Evolutionary conservation across 805 yeast species (phyloP), one percentile per base, ranked within the genome.

Genomic region (Wickerhamomyces chambardii): DNA sequence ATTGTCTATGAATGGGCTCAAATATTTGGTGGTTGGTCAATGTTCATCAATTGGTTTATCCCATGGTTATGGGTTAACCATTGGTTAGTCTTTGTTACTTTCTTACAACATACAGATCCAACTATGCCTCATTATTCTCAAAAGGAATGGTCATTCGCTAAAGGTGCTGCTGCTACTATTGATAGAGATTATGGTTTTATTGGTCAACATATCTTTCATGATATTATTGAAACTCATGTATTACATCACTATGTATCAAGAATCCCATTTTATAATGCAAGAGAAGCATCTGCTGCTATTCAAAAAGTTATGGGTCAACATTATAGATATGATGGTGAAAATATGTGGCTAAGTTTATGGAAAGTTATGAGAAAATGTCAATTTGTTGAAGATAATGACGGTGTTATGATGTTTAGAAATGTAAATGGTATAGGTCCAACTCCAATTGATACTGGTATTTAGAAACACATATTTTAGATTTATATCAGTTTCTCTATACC

Each of bases 351-450:
- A 18, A 56, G 73, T 18, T 57, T 75, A 42, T 75, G 82, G 82
- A 68, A 70, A 42, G 61, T 66, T 43, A 60, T 69, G 34, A 73
- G 89, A 58, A 43, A 67, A 40, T 81, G 89, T 58, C 84, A 78
- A 59, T 81, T 70, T 45, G 84, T 81, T 36, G 85, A 77, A 41
- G 84, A 81, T 47, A 70, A 71, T 32, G 63, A 68, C 31, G 85
- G 85, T 41, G 75, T 82, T 43, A 56, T 63, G 58, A 76, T 76
- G 84, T 76, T 61, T 53, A 75, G 84, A 71, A 76, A 76, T 51
- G 59, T 63, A 42, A 76, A 76, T 44, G 54, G 55, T 34, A 46
- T 59, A 36, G 72, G 72, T 49, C 50, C 51, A 31, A 51, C 52
- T 35, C 64, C 68, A 37, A 36, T 26, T 7, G 40, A 37, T 24